These are phyloP conservation scores for Pichiaceae sp. DNA, from an alignment of 1,139 yeast genomes.

Conservation along the genomic window DNA sequence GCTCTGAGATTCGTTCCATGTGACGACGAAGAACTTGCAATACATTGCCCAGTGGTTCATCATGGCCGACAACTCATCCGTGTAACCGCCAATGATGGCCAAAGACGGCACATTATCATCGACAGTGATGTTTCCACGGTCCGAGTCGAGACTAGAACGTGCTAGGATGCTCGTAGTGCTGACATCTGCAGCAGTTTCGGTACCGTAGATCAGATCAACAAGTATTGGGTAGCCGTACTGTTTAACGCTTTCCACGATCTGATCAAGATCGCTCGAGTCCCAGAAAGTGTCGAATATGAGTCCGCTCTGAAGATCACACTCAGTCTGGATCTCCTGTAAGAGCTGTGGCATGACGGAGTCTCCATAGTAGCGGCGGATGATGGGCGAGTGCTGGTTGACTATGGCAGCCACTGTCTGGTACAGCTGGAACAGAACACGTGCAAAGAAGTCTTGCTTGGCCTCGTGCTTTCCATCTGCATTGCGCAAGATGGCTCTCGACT, in stretches of 20 bases:
- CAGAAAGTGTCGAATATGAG: constrained; percentile 79
- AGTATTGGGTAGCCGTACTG: constrained; percentile 49
- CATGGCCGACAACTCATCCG: constrained; percentile 66
- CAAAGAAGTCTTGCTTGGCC: constrained; percentile 39
- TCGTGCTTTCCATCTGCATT: constrained; percentile 25
- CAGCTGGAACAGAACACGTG: constrained; percentile 63
- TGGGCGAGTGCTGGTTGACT: constrained; percentile 75
- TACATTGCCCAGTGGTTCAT: constrained; percentile 85
- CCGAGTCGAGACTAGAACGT: background rate
- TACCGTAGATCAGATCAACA: constrained; percentile 21
- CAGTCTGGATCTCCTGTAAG: constrained; percentile 67
- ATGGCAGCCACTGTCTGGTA: constrained; percentile 83
- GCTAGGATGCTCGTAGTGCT: background rate
- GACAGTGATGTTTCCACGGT: background rate
- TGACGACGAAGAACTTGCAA: constrained; percentile 61
- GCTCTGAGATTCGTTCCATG: constrained; percentile 41
- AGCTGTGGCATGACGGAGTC: constrained; percentile 57
- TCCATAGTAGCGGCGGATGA: constrained; percentile 69
- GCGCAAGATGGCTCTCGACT: constrained; percentile 56
- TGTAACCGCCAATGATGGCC: constrained; percentile 45
- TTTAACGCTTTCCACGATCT: constrained; percentile 47
- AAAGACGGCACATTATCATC: constrained; percentile 24
- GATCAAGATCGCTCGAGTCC: constrained; percentile 58
- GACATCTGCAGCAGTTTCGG: constrained; percentile 14
- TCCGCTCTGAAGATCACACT: constrained; percentile 87